phyloP scores from a whole-genome alignment of 176 grass and related monocot species.

The Eragrostis curvula region DNA sequence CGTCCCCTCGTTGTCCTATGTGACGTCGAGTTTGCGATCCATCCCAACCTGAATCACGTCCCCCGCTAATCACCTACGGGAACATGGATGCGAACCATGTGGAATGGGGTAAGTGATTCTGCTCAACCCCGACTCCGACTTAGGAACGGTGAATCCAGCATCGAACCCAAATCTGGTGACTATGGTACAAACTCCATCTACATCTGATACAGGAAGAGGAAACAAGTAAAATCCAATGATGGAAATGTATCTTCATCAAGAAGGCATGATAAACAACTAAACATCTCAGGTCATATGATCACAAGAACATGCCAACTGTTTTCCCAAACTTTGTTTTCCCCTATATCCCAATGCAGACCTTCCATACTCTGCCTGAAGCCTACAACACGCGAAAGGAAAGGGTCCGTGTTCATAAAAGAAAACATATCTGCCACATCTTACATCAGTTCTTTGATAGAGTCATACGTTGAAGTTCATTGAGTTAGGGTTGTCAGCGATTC shows the following conservation, averaged over 20 bases:
- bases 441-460: slow-evolving; percentile 51
- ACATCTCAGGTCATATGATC: slow-evolving; percentile 11
- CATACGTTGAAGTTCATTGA: slow-evolving; percentile 88
- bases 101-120: too few species aligned
- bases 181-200: too few species aligned
- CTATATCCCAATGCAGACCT: not conserved
- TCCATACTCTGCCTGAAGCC: not conserved
- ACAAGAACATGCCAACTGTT: not conserved
- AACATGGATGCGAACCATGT: too few species aligned
- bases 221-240: not conserved
- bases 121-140: too few species aligned
- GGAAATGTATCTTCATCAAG: too few species aligned
- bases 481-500: slow-evolving; percentile 59
- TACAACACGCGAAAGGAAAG: not conserved
- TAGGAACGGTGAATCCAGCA: too few species aligned
- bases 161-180: too few species aligned
- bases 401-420: not conserved
- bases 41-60: too few species aligned
- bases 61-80: too few species aligned
- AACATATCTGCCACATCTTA: not conserved
- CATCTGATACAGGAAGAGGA: not conserved
- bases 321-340: not conserved
- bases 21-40: too few species aligned
- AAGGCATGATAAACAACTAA: slow-evolving; percentile 3
- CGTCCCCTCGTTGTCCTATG: too few species aligned